These are phyloP conservation scores for Sutorius australiensis DNA, from an alignment of 768 basidiomycete genomes.

Conservation along the genomic window DNA sequence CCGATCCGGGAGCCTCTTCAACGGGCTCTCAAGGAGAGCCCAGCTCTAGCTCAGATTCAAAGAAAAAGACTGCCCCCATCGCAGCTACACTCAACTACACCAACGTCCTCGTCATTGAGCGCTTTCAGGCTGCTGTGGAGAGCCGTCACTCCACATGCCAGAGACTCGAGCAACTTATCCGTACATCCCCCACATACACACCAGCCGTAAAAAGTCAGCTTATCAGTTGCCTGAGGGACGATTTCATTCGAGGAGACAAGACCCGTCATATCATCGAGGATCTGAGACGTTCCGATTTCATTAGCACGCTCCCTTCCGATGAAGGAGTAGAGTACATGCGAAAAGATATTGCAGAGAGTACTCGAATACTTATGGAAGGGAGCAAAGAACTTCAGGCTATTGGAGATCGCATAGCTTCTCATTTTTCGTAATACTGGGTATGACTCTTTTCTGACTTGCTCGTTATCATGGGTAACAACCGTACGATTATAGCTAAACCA, in stretches of 20 bases:
- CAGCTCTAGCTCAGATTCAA: conserved; percentile 1
- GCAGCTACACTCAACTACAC: conserved; percentile 18
- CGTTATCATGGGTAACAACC: not conserved
- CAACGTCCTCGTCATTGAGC: conserved; percentile 26
- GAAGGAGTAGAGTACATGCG: conserved; percentile 19
- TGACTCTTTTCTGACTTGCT: not conserved
- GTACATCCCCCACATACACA: conserved; percentile 18
- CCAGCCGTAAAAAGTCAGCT: conserved; percentile 18
- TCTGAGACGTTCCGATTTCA: conserved; percentile 26
- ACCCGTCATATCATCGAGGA: conserved; percentile 24
- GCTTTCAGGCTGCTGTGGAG: conserved; percentile 27
- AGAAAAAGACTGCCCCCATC: not conserved
- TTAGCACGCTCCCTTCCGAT: conserved; percentile 15
- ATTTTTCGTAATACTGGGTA: conserved; percentile 15
- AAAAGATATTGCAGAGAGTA: conserved; percentile 24
- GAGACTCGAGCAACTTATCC: conserved; percentile 28
- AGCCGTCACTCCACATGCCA: conserved; percentile 26
- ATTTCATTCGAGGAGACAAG: conserved; percentile 26
- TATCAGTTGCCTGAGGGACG: conserved; percentile 21
- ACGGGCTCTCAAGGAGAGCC: conserved; percentile 3
- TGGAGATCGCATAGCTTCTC: conserved; percentile 21
- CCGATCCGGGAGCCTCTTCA: not conserved
- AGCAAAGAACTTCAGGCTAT: conserved; percentile 25
- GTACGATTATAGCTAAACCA: not conserved
- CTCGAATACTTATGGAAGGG: conserved; percentile 25